A percentile compares a stretch with the other conserved stretches of the same genome.
Conservation (phyloP, 176 grass and related monocot genomes). For the Juncus effusus region DNA sequence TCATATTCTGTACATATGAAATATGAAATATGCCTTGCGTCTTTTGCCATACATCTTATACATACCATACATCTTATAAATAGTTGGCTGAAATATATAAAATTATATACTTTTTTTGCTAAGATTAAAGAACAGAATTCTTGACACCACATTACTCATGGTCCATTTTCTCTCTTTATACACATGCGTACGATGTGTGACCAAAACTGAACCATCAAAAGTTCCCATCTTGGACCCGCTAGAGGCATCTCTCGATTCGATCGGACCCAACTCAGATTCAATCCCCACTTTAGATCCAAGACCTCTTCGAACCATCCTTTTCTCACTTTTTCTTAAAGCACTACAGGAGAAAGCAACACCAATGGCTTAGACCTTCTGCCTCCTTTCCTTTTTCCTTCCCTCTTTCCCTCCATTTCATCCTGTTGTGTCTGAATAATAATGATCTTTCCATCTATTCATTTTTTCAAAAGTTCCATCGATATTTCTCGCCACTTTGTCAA, state of each 20-base stretch:
- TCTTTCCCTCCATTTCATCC: neutral
- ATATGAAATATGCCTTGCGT: too few relatives aligned
- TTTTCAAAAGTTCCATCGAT: conserved; percentile 12
- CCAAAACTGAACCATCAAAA: conserved; percentile 4
- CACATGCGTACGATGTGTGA: conserved; percentile 11
- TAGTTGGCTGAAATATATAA: too few relatives aligned
- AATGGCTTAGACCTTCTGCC: conserved; percentile 11
- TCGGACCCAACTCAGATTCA: neutral
- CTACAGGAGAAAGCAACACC: conserved; percentile 12
- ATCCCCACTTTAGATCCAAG: conserved; percentile 1
- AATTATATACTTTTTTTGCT: too few relatives aligned
- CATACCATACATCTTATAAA: too few relatives aligned
- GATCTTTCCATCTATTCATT: conserved; percentile 16
- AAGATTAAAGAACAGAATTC: too few relatives aligned
- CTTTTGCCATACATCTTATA: too few relatives aligned
- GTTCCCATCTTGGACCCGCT: neutral
- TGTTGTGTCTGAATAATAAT: neutral
- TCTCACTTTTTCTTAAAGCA: conserved; percentile 8
- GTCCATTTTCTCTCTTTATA: conserved; percentile 3
- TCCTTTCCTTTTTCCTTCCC: neutral
- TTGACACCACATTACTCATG: neutral
- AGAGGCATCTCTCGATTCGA: conserved; percentile 12
- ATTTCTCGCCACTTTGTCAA: conserved; percentile 17
- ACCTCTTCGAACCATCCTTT: conserved; percentile 29
- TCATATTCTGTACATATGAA: too few relatives aligned